A percentile compares a stretch with the other conserved stretches of the same genome.
Conservation (phyloP, 2,329 filamentous ascomycete species). For the Penicillium brasilianum region DNA sequence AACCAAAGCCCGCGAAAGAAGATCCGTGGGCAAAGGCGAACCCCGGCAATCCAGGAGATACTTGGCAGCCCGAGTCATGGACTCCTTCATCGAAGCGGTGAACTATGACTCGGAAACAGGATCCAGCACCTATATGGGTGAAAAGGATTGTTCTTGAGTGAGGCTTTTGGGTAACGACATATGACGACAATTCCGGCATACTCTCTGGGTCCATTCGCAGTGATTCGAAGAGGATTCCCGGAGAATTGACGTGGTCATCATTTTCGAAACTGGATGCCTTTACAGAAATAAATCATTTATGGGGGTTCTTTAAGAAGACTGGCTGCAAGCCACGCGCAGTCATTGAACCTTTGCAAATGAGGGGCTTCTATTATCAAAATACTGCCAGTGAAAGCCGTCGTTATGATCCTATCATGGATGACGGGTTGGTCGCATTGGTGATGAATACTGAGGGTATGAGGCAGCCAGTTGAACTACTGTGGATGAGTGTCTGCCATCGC, state of each 20-base stretch:
- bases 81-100: slow-evolving; percentile 52
- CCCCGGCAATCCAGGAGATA: slow-evolving; percentile 62
- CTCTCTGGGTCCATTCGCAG: not conserved
- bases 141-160: not conserved
- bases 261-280: not conserved
- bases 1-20: slow-evolving; percentile 24
- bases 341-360: not conserved
- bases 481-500: not conserved
- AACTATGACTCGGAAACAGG: slow-evolving; percentile 33
- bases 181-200: not conserved
- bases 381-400: not conserved
- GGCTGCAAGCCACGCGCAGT: not conserved
- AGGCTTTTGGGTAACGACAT: not conserved
- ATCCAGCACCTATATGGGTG: not conserved
- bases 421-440: not conserved
- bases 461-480: not conserved
- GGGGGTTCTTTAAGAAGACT: not conserved
- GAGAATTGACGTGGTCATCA: not conserved
- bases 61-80: slow-evolving; percentile 72
- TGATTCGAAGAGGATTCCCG: not conserved
- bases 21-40: slow-evolving; percentile 65
- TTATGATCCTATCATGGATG: not conserved
- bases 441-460: not conserved
- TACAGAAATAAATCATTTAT: not conserved
- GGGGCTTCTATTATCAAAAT: not conserved